A percentile compares a stretch with the other conserved stretches of the same genome.
Evolutionary conservation across 2,329 filamentous ascomycete genomes (phyloP).

Genomic region (Didymella exigua): DNA sequence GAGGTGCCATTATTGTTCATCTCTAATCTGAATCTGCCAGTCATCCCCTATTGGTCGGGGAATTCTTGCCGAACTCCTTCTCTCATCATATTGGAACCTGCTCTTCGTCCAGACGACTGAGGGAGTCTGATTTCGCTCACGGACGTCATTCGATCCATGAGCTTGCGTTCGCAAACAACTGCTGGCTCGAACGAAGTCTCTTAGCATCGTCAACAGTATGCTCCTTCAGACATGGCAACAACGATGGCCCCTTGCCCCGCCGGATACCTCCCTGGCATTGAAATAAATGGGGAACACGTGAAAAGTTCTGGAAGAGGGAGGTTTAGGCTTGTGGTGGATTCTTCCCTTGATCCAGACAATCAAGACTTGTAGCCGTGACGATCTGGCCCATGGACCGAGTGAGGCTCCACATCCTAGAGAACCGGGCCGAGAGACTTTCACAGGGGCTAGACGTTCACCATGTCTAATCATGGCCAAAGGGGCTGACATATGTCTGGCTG

Average conservation of each 20-base stretch:
- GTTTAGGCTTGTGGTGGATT: neutral
- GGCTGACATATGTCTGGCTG: constrained; percentile 5
- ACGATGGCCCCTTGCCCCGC: neutral
- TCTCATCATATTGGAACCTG: no score
- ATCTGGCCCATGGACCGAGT: constrained; percentile 1
- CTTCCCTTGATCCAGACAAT: constrained; percentile 8
- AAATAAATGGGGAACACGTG: neutral
- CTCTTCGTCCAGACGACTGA: no score
- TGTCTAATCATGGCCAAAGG: constrained; percentile 1
- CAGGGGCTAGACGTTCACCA: constrained; percentile 1
- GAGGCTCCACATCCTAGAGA: neutral
- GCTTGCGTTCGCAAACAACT: no score
- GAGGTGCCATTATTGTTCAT: no score
- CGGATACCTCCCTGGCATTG: neutral
- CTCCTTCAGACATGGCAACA: no score
- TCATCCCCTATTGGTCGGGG: no score
- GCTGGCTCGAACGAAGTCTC: no score
- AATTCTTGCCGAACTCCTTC: no score
- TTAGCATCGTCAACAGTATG: no score
- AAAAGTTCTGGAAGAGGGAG: neutral
- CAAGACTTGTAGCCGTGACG: neutral
- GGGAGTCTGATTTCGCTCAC: no score
- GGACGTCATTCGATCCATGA: no score
- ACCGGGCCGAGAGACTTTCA: neutral
- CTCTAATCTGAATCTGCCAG: no score